These are phyloP conservation scores for Pycnococcus provasolii DNA, from an alignment of 139 green algal species.

Conservation along the genomic window DNA sequence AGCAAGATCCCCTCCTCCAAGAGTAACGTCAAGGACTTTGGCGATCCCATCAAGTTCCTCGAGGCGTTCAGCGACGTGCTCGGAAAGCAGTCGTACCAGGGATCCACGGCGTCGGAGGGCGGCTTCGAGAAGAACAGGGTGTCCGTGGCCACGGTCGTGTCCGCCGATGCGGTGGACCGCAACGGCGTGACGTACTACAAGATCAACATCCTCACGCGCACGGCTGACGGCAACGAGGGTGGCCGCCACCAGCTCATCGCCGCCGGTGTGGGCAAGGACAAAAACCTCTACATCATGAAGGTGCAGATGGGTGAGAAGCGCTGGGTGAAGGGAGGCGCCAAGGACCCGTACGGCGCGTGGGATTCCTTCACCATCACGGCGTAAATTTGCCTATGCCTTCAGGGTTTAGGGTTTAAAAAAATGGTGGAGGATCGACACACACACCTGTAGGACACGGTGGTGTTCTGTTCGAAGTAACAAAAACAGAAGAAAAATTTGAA, in stretches of 20 bases:
- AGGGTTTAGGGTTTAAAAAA: too few relatives aligned
- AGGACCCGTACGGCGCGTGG: too few relatives aligned
- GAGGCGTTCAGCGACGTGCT: conserved; percentile 59
- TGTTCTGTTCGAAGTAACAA: too few relatives aligned
- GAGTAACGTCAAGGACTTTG: conserved; percentile 67
- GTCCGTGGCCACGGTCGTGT: conserved; percentile 67
- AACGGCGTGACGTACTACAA: conserved; percentile 96
- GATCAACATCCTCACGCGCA: conserved; percentile 64
- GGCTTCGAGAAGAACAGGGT: conserved; percentile 80
- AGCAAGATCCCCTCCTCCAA: conserved; percentile 59
- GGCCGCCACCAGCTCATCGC: conserved; percentile 89
- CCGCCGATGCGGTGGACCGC: conserved; percentile 65
- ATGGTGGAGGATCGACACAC: too few relatives aligned
- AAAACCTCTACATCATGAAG: conserved; percentile 81
- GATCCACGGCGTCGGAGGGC: conserved; percentile 73
- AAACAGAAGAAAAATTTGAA: too few relatives aligned
- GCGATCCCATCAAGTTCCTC: conserved; percentile 78
- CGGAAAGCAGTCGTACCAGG: conserved; percentile 40
- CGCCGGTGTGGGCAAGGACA: conserved; percentile 63
- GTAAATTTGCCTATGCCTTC: too few relatives aligned
- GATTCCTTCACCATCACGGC: too few relatives aligned
- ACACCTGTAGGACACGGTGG: too few relatives aligned
- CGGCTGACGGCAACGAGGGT: conserved; percentile 90
- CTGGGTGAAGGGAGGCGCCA: conserved; percentile 65
- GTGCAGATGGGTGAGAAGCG: conserved; percentile 85